Conservation (phyloP, 2,329 filamentous ascomycete species). For the Claviceps spartinae region DNA sequence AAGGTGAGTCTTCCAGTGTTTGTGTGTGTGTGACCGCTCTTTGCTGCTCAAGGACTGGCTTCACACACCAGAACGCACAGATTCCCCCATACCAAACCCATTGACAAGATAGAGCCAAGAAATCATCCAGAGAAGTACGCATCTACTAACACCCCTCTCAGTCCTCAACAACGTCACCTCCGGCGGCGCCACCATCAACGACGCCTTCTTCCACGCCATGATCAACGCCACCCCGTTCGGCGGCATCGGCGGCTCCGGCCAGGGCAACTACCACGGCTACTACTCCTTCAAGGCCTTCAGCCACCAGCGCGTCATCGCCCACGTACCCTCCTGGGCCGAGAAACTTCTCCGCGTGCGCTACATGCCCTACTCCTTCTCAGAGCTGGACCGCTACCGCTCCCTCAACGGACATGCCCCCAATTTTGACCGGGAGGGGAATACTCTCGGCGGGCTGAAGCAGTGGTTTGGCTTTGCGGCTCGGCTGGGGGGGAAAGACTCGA, state of each 20-base stretch:
- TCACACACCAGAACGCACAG: too few species aligned
- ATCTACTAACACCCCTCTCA: conserved; percentile 5
- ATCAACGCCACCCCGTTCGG: conserved; percentile 32
- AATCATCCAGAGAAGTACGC: too few species aligned
- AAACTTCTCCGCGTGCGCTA: conserved; percentile 52
- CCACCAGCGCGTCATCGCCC: conserved; percentile 24
- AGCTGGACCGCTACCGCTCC: conserved; percentile 30
- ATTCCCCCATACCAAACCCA: too few species aligned
- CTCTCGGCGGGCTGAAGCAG: conserved; percentile 37
- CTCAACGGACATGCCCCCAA: conserved; percentile 35
- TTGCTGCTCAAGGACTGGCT: too few species aligned
- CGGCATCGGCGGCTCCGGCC: conserved; percentile 34
- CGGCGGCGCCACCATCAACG: conserved; percentile 38
- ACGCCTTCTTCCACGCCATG: conserved; percentile 29
- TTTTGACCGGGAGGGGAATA: conserved; percentile 47
- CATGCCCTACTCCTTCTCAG: conserved; percentile 41
- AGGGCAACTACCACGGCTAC: conserved; percentile 34
- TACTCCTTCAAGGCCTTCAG: conserved; percentile 32
- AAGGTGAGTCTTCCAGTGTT: conserved; percentile 34
- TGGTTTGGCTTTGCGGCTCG: conserved; percentile 38
- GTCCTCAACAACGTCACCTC: conserved; percentile 27
- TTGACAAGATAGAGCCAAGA: too few species aligned
- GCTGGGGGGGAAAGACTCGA: conserved; percentile 35
- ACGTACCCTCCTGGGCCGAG: conserved; percentile 25
- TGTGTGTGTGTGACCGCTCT: too few species aligned